phyloP scores from a whole-genome alignment of 1,139 yeast genomes.

The Blastobotrys ciferrii region DNA sequence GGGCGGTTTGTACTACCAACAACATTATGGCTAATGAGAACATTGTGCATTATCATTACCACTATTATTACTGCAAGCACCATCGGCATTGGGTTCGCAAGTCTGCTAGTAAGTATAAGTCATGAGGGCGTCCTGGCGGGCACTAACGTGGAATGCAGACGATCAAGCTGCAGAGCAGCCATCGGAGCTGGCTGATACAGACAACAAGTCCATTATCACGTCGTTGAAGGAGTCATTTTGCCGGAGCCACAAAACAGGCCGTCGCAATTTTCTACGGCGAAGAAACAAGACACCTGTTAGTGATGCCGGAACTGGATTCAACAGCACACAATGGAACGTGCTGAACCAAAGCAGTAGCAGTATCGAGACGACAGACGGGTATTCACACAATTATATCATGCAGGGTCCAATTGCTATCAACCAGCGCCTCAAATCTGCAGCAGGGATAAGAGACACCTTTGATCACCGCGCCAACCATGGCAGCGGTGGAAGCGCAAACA shows the following conservation, averaged over 20 bases:
- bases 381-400: neutral
- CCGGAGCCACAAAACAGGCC: neutral
- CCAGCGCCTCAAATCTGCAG: neutral
- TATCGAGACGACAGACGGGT: slow-evolving; percentile 1
- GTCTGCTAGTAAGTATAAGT: slow-evolving; percentile 2
- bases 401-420: slow-evolving; percentile 7
- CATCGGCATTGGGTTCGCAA: slow-evolving; percentile 11
- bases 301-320: neutral
- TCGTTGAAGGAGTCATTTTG: slow-evolving; percentile 4
- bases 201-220: neutral
- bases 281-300: neutral
- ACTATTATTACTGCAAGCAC: slow-evolving; percentile 15
- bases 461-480: neutral
- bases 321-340: neutral
- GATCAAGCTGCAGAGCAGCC: slow-evolving; percentile 6
- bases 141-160: no score
- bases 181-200: neutral
- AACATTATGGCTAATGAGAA: slow-evolving; percentile 1
- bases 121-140: no score
- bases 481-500: neutral
- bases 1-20: no score
- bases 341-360: neutral
- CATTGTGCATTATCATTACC: slow-evolving; percentile 16
- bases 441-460: slow-evolving; percentile 4
- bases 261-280: neutral